phyloP scores from a whole-genome alignment of 1,284 basidiomycete genomes.

The Boletellus dicymbophilus region DNA sequence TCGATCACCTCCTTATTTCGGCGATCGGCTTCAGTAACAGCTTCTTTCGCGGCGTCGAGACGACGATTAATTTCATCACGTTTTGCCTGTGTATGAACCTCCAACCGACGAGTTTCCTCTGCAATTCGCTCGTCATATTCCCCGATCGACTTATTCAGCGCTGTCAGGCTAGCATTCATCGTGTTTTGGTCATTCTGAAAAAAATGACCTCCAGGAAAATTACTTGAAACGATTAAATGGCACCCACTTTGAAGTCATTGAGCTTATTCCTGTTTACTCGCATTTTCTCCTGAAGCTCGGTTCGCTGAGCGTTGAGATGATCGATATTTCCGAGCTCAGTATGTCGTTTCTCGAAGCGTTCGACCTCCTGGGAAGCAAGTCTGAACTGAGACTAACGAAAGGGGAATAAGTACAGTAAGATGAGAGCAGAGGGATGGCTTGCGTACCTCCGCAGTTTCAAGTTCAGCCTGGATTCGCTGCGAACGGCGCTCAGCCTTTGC shows the following conservation, averaged over 20 bases:
- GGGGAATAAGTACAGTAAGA: not conserved
- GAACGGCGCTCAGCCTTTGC: slow-evolving; percentile 48
- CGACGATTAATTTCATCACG: slow-evolving; percentile 55
- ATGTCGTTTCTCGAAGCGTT: slow-evolving; percentile 47
- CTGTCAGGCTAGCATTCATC: slow-evolving; percentile 46
- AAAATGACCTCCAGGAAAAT: slow-evolving; percentile 1
- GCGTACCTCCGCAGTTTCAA: slow-evolving; percentile 50
- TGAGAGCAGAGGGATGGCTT: not conserved
- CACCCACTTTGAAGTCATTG: slow-evolving; percentile 45
- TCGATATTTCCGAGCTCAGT: slow-evolving; percentile 53
- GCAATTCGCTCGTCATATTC: slow-evolving; percentile 54
- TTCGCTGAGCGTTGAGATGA: slow-evolving; percentile 47
- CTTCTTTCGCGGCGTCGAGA: slow-evolving; percentile 44
- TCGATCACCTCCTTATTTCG: slow-evolving; percentile 35
- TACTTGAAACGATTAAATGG: not conserved
- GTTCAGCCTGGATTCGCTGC: slow-evolving; percentile 50
- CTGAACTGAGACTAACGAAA: slow-evolving; percentile 40
- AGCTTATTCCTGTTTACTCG: slow-evolving; percentile 49
- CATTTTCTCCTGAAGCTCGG: slow-evolving; percentile 46
- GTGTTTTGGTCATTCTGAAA: slow-evolving; percentile 46
- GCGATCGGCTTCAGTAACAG: slow-evolving; percentile 39
- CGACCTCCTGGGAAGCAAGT: slow-evolving; percentile 48
- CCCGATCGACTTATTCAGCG: slow-evolving; percentile 46
- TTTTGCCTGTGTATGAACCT: slow-evolving; percentile 58
- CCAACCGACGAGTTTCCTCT: slow-evolving; percentile 56